phyloP scores from a whole-genome alignment of 140 eudicot genomes.

The Ambrosia hybrid region DNA sequence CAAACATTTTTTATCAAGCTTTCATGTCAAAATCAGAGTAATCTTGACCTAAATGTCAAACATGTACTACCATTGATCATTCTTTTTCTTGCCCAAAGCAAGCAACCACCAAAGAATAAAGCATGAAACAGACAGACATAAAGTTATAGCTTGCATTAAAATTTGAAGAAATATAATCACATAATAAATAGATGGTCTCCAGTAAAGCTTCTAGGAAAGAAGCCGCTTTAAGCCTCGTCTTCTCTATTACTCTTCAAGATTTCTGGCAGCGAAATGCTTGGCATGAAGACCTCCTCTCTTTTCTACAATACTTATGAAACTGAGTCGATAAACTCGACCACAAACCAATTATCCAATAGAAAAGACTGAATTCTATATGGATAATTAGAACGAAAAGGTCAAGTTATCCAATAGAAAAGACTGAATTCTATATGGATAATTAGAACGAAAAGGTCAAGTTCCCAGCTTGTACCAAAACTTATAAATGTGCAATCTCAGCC shows the following conservation, averaged over 20 bases:
- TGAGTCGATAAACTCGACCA: slow-evolving; percentile 2
- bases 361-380: slow-evolving; percentile 22
- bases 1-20: not conserved
- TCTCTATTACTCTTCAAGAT: slow-evolving; percentile 17
- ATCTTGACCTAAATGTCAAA: slow-evolving; percentile 11
- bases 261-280: slow-evolving; percentile 31
- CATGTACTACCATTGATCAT: slow-evolving; percentile 8
- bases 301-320: slow-evolving; percentile 8
- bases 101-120: slow-evolving; percentile 5
- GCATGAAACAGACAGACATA: not conserved
- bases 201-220: slow-evolving; percentile 24
- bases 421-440: slow-evolving; percentile 13
- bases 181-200: slow-evolving; percentile 17
- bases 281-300: slow-evolving; percentile 16
- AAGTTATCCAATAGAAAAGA: slow-evolving; percentile 28
- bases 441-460: slow-evolving; percentile 7
- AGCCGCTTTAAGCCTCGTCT: slow-evolving; percentile 8
- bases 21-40: slow-evolving; percentile 10
- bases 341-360: slow-evolving; percentile 28
- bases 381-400: not conserved
- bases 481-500: slow-evolving; percentile 23
- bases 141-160: slow-evolving; percentile 12
- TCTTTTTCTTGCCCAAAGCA: slow-evolving; percentile 10
- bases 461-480: slow-evolving; percentile 14
- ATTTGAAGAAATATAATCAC: slow-evolving; percentile 18